Evolutionary conservation across 2,329 filamentous ascomycete species (phyloP).

Genomic region (Gnomoniopsis sp.): DNA sequence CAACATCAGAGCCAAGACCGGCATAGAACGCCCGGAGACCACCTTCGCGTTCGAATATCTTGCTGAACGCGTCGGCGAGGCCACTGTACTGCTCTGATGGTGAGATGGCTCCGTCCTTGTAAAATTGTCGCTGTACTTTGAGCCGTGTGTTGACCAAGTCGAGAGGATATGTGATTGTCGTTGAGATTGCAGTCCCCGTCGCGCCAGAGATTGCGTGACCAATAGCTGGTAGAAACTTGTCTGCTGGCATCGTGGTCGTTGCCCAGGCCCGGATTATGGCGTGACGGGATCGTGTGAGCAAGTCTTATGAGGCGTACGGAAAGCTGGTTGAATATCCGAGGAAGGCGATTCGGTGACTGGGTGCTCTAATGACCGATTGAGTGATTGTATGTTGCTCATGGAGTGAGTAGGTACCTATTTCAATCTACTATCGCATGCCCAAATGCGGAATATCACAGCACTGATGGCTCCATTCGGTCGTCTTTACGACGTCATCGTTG

Average conservation of each 20-base stretch:
- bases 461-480: background rate
- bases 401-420: too few species aligned
- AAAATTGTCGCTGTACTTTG: slow-evolving; percentile 68
- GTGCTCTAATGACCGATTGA: too few species aligned
- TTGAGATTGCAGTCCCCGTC: slow-evolving; percentile 73
- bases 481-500: background rate
- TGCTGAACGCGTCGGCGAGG: slow-evolving; percentile 65
- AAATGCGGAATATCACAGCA: background rate
- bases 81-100: slow-evolving; percentile 52
- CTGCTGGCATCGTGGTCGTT: slow-evolving; percentile 20
- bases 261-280: background rate
- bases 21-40: slow-evolving; percentile 67
- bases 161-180: slow-evolving; percentile 75
- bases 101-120: slow-evolving; percentile 28
- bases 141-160: slow-evolving; percentile 78
- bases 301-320: too few species aligned
- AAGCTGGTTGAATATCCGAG: too few species aligned
- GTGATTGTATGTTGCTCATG: background rate
- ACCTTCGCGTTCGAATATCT: slow-evolving; percentile 71
- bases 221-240: slow-evolving; percentile 61
- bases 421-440: background rate
- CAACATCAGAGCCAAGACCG: slow-evolving; percentile 60
- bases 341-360: too few species aligned
- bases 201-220: slow-evolving; percentile 81
- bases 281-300: background rate